Base-by-base conservation (phyloP, 257 asterid genomes). In the Marsdenia floribunda region DNA sequence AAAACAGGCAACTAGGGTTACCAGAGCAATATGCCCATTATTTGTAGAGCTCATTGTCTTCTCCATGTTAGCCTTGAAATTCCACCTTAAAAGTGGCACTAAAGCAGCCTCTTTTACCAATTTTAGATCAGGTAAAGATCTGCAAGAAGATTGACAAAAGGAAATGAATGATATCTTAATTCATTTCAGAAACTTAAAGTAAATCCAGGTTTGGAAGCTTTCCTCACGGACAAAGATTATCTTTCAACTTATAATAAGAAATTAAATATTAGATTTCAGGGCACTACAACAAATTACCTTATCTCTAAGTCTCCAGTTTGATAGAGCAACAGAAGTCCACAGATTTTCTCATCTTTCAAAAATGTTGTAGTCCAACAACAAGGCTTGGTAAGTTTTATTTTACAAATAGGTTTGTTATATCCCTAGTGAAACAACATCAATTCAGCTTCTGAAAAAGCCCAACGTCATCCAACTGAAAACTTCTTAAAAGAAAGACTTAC, bases 91-190 rank as follows among this genome's bases (percentile, higher is more conserved):
- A 72, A 84, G 82, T 59, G 96, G 81, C 75, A 77, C 77, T 68
- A 91, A 82, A 71, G 98, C 85, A 80, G 86, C 68, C 73, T 83
- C 89, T 79, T 86, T 89, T 83, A 89, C 91, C 84, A 91, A 76
- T 79, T 87, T 88, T 60, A 93, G 90, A 84, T 85, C 85, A 80
- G 97, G 96, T 88, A 93, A 81, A 53, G 98, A 91, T 86, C 98
- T 89, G 93, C 86, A 82, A 60, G 76, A 40, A 75, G 70, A 81
- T 59, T 71, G 74, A 66, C 79, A 73, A 65, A 70, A 1, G 52
- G 12, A 55, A 76, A 68, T 55, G 29, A 76, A 64, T n/a, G 66
- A 65, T 37, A 66, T 22, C 57, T 58, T 13, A 37, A n/a, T 38
- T 19, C 18, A 59, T 40, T 47, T 57, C 52, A 21, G 60, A 75